Evolutionary conservation across 2,329 filamentous ascomycete genomes (phyloP).

Genomic region (Penicillium sp.): DNA sequence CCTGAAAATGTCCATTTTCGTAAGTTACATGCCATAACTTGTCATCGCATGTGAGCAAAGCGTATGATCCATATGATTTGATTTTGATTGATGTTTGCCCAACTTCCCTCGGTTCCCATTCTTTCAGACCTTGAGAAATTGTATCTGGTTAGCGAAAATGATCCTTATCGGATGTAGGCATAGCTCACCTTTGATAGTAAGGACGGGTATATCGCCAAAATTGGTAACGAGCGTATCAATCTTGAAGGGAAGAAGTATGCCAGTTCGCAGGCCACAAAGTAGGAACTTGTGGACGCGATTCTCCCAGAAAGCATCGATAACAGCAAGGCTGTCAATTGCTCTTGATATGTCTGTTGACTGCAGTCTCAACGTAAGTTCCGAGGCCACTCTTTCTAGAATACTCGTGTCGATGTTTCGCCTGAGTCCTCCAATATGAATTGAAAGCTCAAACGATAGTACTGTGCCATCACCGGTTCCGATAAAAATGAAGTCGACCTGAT

Average conservation of each 20-base stretch:
- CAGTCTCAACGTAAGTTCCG: too few relatives aligned
- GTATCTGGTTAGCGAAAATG: not conserved
- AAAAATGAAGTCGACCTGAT: constrained; percentile 32
- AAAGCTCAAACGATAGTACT: constrained; percentile 32
- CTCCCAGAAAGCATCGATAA: constrained; percentile 22
- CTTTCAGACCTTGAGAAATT: constrained; percentile 29
- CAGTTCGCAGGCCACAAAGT: constrained; percentile 48
- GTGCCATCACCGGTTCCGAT: constrained; percentile 41
- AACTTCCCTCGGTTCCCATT: constrained; percentile 30
- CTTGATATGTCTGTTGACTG: constrained; percentile 30
- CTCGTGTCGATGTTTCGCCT: constrained; percentile 23
- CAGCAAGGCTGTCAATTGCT: constrained; percentile 36
- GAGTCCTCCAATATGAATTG: constrained; percentile 16
- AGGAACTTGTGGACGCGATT: constrained; percentile 24
- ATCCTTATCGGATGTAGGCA: not conserved
- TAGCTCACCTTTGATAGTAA: constrained; percentile 29
- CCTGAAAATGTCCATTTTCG: constrained; percentile 20
- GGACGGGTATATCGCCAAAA: constrained; percentile 3
- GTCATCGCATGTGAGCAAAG: constrained; percentile 37
- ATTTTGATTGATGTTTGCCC: constrained; percentile 40
- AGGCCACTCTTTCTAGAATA: too few relatives aligned
- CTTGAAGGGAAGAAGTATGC: constrained; percentile 40
- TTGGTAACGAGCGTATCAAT: constrained; percentile 16
- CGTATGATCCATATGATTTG: constrained; percentile 29
- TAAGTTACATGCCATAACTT: constrained; percentile 40